Evolutionary conservation across 2,329 filamentous ascomycete genomes (phyloP), one percentile per base, ranked within the genome.

Genomic region (Colletotrichum graminicola): DNA sequence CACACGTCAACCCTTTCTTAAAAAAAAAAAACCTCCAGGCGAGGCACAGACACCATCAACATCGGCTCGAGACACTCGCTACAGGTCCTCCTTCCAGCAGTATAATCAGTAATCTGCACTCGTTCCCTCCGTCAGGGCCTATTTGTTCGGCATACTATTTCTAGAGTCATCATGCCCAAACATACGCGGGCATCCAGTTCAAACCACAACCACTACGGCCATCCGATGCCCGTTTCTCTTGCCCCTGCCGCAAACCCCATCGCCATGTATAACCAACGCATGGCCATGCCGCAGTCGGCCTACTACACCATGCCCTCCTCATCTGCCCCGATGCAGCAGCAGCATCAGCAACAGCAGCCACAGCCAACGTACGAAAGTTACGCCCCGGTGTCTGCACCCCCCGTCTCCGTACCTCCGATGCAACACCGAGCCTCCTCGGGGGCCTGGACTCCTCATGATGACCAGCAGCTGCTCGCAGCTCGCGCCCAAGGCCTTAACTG

Each of bases 401-500:
- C 78, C 66, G 70, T 79, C 68, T 64, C 80, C 77, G 8, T 82
- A 77, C 74, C 82, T 34, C 77, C 82, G 3, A 79, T 81, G 54
- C 84, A 84, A 45, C 82, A 87, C 74, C 87, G 89, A 59, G 83
- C 89, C 32, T 89, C 89, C 43, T 90, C 89, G 0, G 89, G 88
- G 11, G 90, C 91, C 1, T 97, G 94, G 94, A 91, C 88, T 41
- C 84, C 88, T 1, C 86, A 89, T 59, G 93, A 96, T 75, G 94
- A 97, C 80, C 87, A 92, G 76, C 89, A 89, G 47, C 88, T 97
- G 54, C 85, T 95, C 73, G 83, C 85, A 54, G 93, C 93, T 21
- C 89, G 94, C 64, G 89, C 91, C 59, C 89, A 91, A 76, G 92
- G 93, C 32, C 87, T 94, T 79, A 95, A 95, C 81, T 97, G 94